Evolutionary conservation across 1,139 yeast species (phyloP).

Genomic region (Hanseniaspora gamundiae): DNA sequence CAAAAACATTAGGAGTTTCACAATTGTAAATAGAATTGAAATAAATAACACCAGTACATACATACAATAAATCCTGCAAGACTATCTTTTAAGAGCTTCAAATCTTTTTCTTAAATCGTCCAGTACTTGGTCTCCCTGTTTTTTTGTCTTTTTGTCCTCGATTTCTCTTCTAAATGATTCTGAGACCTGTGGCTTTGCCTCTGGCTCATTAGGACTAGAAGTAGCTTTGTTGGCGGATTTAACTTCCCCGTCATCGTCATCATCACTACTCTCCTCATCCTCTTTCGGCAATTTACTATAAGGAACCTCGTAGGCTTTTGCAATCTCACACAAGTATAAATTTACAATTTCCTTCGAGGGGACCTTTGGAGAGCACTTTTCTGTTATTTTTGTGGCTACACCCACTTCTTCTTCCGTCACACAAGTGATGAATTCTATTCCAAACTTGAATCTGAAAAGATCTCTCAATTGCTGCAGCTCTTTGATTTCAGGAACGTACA

Average conservation of each 20-base stretch:
- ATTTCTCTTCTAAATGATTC: constrained; percentile 11
- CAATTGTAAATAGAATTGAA: not conserved
- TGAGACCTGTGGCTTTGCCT: constrained; percentile 25
- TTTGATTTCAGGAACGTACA: constrained; percentile 57
- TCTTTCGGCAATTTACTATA: constrained; percentile 45
- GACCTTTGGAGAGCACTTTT: constrained; percentile 53
- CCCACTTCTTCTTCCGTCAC: constrained; percentile 49
- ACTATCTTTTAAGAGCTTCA: constrained; percentile 35
- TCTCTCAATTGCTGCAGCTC: constrained; percentile 57
- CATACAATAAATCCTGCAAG: not conserved
- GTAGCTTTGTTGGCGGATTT: constrained; percentile 28
- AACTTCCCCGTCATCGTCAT: constrained; percentile 19
- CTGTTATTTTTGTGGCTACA: constrained; percentile 53
- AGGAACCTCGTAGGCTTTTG: constrained; percentile 66
- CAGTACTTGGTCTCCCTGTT: constrained; percentile 30
- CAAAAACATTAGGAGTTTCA: constrained; percentile 8
- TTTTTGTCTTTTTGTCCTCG: constrained; percentile 14
- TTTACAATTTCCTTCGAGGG: constrained; percentile 57
- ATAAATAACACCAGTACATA: not conserved
- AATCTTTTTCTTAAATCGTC: constrained; percentile 44
- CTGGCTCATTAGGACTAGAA: constrained; percentile 31
- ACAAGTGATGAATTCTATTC: constrained; percentile 42
- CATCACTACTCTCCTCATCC: constrained; percentile 21
- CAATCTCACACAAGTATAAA: constrained; percentile 68
- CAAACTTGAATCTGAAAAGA: constrained; percentile 49